Evolutionary conservation across 768 basidiomycete species (phyloP).

Genomic region (Chalciporus chontae): DNA sequence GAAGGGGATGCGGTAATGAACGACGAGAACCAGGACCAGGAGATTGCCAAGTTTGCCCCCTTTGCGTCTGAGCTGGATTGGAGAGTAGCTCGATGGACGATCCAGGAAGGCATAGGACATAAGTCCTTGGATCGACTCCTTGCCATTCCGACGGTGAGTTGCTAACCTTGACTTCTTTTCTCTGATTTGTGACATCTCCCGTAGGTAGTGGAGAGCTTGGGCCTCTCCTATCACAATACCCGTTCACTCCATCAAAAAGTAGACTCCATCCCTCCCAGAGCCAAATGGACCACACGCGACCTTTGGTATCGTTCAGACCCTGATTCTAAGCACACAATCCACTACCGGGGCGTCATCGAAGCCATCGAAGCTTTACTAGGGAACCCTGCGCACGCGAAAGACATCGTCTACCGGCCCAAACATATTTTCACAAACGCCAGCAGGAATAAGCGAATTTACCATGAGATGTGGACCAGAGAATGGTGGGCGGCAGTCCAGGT

Average conservation of each 20-base stretch:
- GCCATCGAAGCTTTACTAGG: not conserved
- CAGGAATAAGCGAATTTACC: conserved; percentile 22
- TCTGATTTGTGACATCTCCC: not conserved
- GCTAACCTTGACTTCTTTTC: not conserved
- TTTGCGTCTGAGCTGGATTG: not conserved
- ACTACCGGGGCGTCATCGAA: not conserved
- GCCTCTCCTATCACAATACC: not conserved
- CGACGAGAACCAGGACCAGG: not conserved
- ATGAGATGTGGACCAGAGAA: conserved; percentile 35
- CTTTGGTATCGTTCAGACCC: not conserved
- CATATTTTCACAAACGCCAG: conserved; percentile 19
- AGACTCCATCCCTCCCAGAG: not conserved
- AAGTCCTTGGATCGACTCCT: conserved; percentile 2
- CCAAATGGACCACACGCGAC: not conserved
- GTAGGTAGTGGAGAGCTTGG: not conserved
- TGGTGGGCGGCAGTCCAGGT: conserved; percentile 21
- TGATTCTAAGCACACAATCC: not conserved
- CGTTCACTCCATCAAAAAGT: not conserved
- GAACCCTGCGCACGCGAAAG: not conserved
- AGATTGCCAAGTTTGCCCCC: not conserved
- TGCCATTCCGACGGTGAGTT: conserved; percentile 1
- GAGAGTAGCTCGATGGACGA: not conserved
- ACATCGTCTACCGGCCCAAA: conserved; percentile 30
- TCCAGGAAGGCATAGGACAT: conserved; percentile 3
- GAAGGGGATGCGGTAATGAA: not conserved